Conservation (phyloP, 2,329 filamentous ascomycete species). For the Colletotrichum zoysiae region DNA sequence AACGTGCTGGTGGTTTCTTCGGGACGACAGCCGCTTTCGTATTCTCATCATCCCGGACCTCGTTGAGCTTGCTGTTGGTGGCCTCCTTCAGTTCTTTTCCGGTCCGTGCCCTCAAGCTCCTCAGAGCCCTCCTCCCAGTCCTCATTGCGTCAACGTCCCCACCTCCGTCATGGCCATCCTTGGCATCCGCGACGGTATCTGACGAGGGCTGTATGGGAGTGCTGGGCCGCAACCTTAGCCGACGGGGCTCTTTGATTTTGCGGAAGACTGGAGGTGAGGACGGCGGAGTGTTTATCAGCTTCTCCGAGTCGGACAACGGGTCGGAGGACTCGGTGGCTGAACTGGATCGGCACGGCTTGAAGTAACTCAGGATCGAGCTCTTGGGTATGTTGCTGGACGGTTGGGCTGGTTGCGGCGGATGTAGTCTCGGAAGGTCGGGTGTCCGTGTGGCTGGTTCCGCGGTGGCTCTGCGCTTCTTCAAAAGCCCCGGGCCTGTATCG, state of each 20-base stretch:
- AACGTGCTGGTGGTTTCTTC: constrained; percentile 28
- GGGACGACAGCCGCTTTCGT: not conserved
- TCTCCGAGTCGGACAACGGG: constrained; percentile 27
- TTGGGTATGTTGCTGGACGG: constrained; percentile 45
- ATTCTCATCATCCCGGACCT: not conserved
- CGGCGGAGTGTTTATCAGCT: constrained; percentile 44
- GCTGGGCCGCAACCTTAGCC: constrained; percentile 39
- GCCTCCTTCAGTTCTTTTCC: not conserved
- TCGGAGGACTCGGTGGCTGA: constrained; percentile 29
- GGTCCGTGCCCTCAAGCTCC: constrained; percentile 1
- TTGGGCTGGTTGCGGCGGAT: constrained; percentile 4
- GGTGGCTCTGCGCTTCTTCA: constrained; percentile 44
- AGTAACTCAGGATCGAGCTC: constrained; percentile 57
- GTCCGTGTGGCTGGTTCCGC: constrained; percentile 23
- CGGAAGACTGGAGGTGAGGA: constrained; percentile 42
- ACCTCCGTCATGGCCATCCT: not conserved
- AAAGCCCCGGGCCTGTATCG: not conserved
- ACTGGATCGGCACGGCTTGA: constrained; percentile 49
- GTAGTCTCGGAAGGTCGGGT: constrained; percentile 11
- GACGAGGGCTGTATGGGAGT: constrained; percentile 18
- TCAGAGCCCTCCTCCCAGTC: not conserved
- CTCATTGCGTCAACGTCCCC: not conserved
- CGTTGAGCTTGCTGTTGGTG: constrained; percentile 11
- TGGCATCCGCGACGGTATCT: constrained; percentile 1
- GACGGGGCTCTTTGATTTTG: constrained; percentile 39